Percentiles rank a stretch among this genome's conserved stretches.
Evolutionary conservation across 139 green algal genomes (phyloP).

Genomic region (Chlorella ohadii): DNA sequence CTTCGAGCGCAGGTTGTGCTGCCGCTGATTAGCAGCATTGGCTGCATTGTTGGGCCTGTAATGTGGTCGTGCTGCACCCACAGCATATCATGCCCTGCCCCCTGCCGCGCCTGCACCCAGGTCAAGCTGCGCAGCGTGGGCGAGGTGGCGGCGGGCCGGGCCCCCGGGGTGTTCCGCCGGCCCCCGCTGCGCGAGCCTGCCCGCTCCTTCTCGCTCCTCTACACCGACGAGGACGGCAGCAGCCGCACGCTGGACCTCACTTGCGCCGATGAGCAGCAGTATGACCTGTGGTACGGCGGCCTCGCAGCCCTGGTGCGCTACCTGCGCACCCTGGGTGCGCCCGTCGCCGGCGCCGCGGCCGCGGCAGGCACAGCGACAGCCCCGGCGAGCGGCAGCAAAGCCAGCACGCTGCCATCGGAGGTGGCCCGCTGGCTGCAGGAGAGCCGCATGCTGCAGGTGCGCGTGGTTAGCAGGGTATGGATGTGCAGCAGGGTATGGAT

Average conservation of each 20-base stretch:
- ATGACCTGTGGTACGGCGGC: constrained; percentile 69
- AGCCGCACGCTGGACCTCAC: constrained; percentile 79
- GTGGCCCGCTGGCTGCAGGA: no score
- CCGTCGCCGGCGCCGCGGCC: background rate
- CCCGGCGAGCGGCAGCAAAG: no score
- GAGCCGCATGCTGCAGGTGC: no score
- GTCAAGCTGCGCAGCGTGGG: constrained; percentile 45
- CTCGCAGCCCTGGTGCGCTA: constrained; percentile 42
- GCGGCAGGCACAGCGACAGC: background rate
- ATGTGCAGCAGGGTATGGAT: no score
- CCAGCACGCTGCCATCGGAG: no score
- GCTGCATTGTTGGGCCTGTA: no score
- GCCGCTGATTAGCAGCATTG: background rate
- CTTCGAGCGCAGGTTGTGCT: no score
- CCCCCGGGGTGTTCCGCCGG: constrained; percentile 70
- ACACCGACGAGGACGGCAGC: constrained; percentile 59
- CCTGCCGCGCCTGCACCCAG: background rate
- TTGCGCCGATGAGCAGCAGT: constrained; percentile 52
- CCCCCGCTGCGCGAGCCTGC: constrained; percentile 54
- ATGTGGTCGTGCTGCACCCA: no score
- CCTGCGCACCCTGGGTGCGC: constrained; percentile 9
- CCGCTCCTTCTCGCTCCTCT: constrained; percentile 78
- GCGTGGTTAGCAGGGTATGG: no score
- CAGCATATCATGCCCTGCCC: no score
- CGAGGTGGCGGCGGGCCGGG: constrained; percentile 64